Percentiles rank a stretch among this genome's conserved stretches.
Conservation (phyloP, 805 yeast species). For the Wickerhamomyces strasburgensis region DNA sequence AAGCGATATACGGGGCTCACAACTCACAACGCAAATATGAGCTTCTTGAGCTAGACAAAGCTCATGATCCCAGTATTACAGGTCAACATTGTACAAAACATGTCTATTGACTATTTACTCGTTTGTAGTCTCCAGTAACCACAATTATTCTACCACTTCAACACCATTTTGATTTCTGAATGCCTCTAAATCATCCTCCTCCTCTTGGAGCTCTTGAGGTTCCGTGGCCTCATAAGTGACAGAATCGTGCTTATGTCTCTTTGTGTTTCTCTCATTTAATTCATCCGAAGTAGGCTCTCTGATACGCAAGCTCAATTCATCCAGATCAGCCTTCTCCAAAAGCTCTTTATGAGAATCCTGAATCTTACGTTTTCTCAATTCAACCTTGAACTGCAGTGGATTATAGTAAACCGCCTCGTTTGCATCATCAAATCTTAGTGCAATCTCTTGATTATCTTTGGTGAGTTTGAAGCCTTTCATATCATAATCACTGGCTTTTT, state of each 20-base stretch:
- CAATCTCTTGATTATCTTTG: constrained; percentile 46
- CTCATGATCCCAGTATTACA: too few relatives aligned
- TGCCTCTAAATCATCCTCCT: constrained; percentile 21
- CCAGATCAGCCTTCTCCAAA: constrained; percentile 53
- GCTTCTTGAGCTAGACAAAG: too few relatives aligned
- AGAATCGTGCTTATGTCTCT: constrained; percentile 70
- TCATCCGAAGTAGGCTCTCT: constrained; percentile 74
- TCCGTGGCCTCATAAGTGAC: constrained; percentile 64
- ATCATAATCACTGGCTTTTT: constrained; percentile 75
- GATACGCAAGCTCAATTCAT: constrained; percentile 54
- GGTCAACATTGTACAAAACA: too few relatives aligned
- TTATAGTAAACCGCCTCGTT: constrained; percentile 64
- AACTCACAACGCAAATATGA: too few relatives aligned
- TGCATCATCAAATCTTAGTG: constrained; percentile 52
- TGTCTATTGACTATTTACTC: too few relatives aligned
- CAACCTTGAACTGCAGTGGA: constrained; percentile 73
- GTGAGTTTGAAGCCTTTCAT: constrained; percentile 40
- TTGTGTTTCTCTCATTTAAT: constrained; percentile 58
- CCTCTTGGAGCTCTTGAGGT: constrained; percentile 29
- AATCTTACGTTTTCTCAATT: constrained; percentile 80
- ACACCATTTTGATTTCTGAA: constrained; percentile 14
- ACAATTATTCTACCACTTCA: too few relatives aligned
- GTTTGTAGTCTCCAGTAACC: too few relatives aligned
- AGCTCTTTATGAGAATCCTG: constrained; percentile 44
- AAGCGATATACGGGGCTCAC: too few relatives aligned